A percentile compares a stretch with the other conserved stretches of the same genome.
These are phyloP conservation scores for Botrytis deweyae DNA, from an alignment of 2,329 filamentous ascomycete species.

Conservation along the genomic window DNA sequence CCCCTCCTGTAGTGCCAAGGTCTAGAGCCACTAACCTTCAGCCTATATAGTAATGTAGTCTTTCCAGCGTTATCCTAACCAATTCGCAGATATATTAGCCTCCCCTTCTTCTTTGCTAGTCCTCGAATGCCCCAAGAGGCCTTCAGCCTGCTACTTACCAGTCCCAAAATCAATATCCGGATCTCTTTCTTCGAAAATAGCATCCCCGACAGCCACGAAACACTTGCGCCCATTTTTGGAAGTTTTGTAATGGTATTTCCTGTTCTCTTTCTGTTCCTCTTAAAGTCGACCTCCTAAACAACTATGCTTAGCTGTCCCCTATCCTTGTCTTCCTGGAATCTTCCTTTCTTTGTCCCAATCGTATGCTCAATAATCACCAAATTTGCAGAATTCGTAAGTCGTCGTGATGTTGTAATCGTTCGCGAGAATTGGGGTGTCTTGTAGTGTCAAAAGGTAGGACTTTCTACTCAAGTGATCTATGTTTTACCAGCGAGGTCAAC, in stretches of 20 bases:
- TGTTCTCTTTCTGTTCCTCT: constrained; percentile 13
- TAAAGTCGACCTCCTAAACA: constrained; percentile 1
- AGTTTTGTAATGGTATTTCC: constrained; percentile 14
- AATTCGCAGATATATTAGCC: constrained; percentile 19
- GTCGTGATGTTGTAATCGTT: not conserved
- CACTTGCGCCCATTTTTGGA: constrained; percentile 57
- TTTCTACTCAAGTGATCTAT: constrained; percentile 15
- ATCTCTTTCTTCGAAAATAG: constrained; percentile 97
- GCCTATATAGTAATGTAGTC: constrained; percentile 91
- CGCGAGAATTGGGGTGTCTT: not conserved
- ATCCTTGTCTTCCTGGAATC: constrained; percentile 14
- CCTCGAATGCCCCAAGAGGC: constrained; percentile 3
- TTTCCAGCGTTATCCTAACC: constrained; percentile 93
- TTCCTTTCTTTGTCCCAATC: constrained; percentile 10
- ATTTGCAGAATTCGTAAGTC: not conserved
- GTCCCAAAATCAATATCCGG: constrained; percentile 87
- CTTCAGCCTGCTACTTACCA: constrained; percentile 58
- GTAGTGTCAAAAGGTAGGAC: not conserved
- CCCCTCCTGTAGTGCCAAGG: not conserved
- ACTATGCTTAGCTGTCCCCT: constrained; percentile 21
- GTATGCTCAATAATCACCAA: constrained; percentile 10
- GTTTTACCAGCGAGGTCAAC: constrained; percentile 16
- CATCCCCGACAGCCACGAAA: constrained; percentile 70
- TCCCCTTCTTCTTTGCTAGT: constrained; percentile 14
- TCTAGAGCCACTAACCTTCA: constrained; percentile 65